Evolutionary conservation across 129 eudicot genomes (phyloP).

Genomic region (Lonicera japonica): DNA sequence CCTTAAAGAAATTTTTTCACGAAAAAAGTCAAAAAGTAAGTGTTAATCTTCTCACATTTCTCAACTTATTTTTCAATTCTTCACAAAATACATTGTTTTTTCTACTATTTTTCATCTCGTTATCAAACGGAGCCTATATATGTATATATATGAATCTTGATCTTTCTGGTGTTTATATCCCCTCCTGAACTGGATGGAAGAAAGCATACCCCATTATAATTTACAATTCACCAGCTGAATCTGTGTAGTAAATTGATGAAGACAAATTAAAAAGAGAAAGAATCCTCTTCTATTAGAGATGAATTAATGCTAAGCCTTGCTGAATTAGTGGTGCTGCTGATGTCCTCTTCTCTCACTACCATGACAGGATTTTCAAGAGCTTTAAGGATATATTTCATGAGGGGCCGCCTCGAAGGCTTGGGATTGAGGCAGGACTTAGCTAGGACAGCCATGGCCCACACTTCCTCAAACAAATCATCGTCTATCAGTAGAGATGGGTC

Average conservation of each 20-base stretch:
- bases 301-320: constrained; percentile 43
- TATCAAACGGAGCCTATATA: no score
- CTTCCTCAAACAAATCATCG: constrained; percentile 78
- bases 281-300: constrained; percentile 65
- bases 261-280: background rate
- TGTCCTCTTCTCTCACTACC: constrained; percentile 61
- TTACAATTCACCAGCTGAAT: constrained; percentile 28
- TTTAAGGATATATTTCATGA: constrained; percentile 67
- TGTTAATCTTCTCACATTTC: no score
- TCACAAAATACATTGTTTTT: no score
- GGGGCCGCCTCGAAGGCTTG: constrained; percentile 64
- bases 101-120: no score
- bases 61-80: no score
- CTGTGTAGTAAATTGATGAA: constrained; percentile 19
- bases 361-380: constrained; percentile 80
- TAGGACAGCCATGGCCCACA: constrained; percentile 87
- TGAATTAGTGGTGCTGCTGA: constrained; percentile 25
- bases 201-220: constrained; percentile 27
- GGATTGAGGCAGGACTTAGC: constrained; percentile 79
- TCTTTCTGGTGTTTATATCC: constrained; percentile 10
- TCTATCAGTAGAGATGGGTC: constrained; percentile 67
- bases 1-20: no score
- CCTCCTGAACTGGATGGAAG: background rate
- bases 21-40: no score
- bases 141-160: no score